A percentile compares a stretch with the other conserved stretches of the same genome.
These are phyloP conservation scores for Phytopythium oedochilum DNA, from an alignment of 352 stramenopile genomes.

Conservation along the genomic window DNA sequence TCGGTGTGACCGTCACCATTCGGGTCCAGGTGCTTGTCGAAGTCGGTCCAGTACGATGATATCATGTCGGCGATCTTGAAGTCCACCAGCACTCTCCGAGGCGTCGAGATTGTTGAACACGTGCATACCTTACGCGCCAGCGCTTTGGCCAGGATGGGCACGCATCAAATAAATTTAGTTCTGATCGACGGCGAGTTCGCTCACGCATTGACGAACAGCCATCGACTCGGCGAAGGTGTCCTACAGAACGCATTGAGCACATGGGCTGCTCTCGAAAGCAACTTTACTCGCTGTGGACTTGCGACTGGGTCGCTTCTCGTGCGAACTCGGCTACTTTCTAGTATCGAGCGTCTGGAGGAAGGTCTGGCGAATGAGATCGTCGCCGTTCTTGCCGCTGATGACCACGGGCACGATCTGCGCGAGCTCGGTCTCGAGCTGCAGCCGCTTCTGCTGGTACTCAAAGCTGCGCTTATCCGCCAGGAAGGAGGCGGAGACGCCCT, in stretches of 20 bases:
- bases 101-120: conserved; percentile 17
- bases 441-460: conserved; percentile 75
- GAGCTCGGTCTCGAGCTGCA: conserved; percentile 52
- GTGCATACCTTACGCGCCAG: conserved; percentile 15
- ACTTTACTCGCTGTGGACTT: too few relatives aligned
- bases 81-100: conserved; percentile 12
- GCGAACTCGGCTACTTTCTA: conserved; percentile 15
- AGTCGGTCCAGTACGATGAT: conserved; percentile 15
- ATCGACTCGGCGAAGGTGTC: too few relatives aligned
- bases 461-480: conserved; percentile 76
- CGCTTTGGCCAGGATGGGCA: conserved; percentile 10
- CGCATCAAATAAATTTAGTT: conserved; percentile 12
- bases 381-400: conserved; percentile 81
- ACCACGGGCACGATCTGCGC: conserved; percentile 60
- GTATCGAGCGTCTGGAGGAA: conserved; percentile 41
- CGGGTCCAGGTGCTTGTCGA: conserved; percentile 14
- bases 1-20: conserved; percentile 8
- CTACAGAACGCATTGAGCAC: too few relatives aligned
- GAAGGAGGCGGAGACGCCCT: conserved; percentile 48
- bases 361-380: conserved; percentile 69
- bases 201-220: conserved; percentile 14
- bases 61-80: conserved; percentile 13
- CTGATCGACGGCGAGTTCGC: conserved; percentile 5
- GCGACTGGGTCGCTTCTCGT: too few relatives aligned
- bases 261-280: too few relatives aligned